Base-by-base conservation (phyloP, 148 eudicot species). In the Rhododendron simsii region DNA sequence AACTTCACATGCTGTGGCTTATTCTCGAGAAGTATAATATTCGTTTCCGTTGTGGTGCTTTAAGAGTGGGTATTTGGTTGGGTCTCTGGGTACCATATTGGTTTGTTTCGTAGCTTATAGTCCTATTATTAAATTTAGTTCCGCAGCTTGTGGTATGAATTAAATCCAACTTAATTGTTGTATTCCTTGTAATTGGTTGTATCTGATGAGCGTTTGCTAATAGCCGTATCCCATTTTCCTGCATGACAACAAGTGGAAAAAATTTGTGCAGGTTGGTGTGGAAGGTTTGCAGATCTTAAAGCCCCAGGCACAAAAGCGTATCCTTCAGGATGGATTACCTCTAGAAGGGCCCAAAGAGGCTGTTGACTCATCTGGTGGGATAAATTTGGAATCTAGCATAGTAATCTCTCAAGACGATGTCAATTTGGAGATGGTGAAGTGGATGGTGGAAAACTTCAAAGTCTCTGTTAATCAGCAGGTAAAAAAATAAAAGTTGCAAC, bases 381-480 rank as follows among this genome's bases (percentile, higher is more conserved):
- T 97, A 47, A 95, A 94, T 90, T 69, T 95, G 86, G 96, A 90
- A 88, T 93, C 82, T 83, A 91, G 91, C 87, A 84, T 97, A 85
- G 96, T 92, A 23, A 78, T 89, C 76, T 89, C 95, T 73, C 93
- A 95, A 85, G 94, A 90, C 73, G 87, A 87, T 83, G 69, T 79
- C 85, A 91, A 90, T 69, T 86, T 89, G 78, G 91, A 35, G 78
- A 81, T 86, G 83, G 93, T 74, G 76, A 89, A 90, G 67, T 95
- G 96, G 98, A 83, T 79, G 84, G 91, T 93, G 73, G 98, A 97
- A 82, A 94, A 95, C 88, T 87, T 97, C 65, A 94, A 87, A 85
- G 93, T 97, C 75, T 93, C 98, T 51, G 93, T 94, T 85, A 93
- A 93, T 50, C 94, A 95, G 78, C 98, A 98, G 92, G 99, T 97